Conservation (phyloP, 1,284 basidiomycete species). For the Ganoderma lingzhi region DNA sequence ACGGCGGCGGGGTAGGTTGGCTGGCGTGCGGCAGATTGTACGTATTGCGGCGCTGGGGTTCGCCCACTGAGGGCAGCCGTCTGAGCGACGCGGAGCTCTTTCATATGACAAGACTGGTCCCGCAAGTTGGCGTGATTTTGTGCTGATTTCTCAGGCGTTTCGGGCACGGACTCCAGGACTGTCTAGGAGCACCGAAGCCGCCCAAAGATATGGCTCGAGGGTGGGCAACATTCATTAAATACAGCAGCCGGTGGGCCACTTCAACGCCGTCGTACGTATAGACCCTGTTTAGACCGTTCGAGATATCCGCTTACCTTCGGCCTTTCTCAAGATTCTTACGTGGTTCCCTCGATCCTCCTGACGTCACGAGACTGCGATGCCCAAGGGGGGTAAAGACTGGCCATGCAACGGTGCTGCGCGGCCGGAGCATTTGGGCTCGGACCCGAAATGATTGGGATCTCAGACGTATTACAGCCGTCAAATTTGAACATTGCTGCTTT, state of each 20-base stretch:
- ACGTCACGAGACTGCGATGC: background rate
- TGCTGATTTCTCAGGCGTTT: background rate
- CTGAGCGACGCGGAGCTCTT: background rate
- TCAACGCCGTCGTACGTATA: background rate
- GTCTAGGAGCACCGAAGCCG: background rate
- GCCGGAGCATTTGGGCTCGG: background rate
- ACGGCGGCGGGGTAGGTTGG: background rate
- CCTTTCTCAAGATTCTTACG: background rate
- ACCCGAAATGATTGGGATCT: background rate
- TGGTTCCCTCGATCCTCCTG: background rate
- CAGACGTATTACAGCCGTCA: background rate
- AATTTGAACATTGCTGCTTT: background rate
- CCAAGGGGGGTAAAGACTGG: background rate
- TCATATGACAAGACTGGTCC: background rate
- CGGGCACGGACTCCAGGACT: background rate
- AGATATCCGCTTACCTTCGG: background rate
- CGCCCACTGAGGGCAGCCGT: background rate
- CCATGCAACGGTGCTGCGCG: background rate
- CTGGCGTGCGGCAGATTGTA: background rate
- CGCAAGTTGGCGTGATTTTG: background rate
- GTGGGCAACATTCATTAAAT: background rate
- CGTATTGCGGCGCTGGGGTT: constrained; percentile 3
- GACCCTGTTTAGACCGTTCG: background rate
- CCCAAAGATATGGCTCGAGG: background rate
- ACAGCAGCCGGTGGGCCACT: background rate